These are phyloP conservation scores for Coniferiporia weirii DNA, from an alignment of 1,284 basidiomycete species.

Conservation along the genomic window DNA sequence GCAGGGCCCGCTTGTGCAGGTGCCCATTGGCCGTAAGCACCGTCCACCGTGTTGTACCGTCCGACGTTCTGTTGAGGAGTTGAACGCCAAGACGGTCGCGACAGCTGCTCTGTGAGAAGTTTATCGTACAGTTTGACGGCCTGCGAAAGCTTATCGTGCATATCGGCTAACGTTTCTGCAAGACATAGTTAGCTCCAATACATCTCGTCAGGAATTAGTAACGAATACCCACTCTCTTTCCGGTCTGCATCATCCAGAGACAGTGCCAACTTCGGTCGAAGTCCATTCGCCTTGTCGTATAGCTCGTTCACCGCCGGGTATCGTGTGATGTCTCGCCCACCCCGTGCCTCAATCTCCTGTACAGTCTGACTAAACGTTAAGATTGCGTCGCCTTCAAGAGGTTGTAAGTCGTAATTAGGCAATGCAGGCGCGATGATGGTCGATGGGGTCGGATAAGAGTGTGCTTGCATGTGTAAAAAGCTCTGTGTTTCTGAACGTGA, in stretches of 20 bases:
- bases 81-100: conserved; percentile 59
- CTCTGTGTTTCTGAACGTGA: conserved; percentile 40
- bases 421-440: conserved; percentile 42
- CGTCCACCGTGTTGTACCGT: conserved; percentile 17
- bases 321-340: conserved; percentile 69
- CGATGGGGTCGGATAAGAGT: conserved; percentile 32
- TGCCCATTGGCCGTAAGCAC: conserved; percentile 18
- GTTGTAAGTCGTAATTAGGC: conserved; percentile 74
- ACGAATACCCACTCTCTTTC: conserved; percentile 69
- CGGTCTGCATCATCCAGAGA: conserved; percentile 82
- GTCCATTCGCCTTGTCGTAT: conserved; percentile 76
- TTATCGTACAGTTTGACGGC: conserved; percentile 89
- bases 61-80: conserved; percentile 25
- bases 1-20: conserved; percentile 18
- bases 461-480: conserved; percentile 31
- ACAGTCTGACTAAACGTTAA: conserved; percentile 87
- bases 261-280: conserved; percentile 81
- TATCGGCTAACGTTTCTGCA: conserved; percentile 79
- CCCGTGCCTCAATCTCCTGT: conserved; percentile 77
- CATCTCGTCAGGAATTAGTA: not conserved
- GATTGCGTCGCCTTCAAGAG: conserved; percentile 78
- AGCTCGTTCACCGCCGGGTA: conserved; percentile 82
- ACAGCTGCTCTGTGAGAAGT: conserved; percentile 79
- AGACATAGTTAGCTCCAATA: conserved; percentile 2
- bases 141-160: conserved; percentile 91